Percentiles rank a stretch among this genome's conserved stretches.
These are phyloP conservation scores for Paralagenidium karlingii DNA, from an alignment of 352 stramenopile genomes.

Conservation along the genomic window DNA sequence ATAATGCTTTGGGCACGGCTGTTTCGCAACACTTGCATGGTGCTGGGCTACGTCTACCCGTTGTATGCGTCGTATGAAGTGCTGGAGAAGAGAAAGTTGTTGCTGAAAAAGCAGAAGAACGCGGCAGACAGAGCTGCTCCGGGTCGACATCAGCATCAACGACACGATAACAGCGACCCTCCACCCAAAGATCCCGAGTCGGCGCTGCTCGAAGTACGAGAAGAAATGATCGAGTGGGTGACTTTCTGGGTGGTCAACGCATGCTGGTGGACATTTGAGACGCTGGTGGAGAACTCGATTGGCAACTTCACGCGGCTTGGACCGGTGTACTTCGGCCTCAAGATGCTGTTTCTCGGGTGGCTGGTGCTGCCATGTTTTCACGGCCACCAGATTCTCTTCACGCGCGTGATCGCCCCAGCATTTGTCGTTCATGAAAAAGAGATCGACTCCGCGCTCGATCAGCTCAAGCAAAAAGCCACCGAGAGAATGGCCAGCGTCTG, in stretches of 20 bases:
- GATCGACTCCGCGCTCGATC: slow-evolving; percentile 38
- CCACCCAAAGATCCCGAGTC: too few species aligned
- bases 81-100: slow-evolving; percentile 32
- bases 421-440: slow-evolving; percentile 53
- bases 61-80: slow-evolving; percentile 45
- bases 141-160: too few species aligned
- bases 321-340: slow-evolving; percentile 63
- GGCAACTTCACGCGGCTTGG: too few species aligned
- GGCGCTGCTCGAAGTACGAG: too few species aligned
- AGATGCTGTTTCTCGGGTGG: slow-evolving; percentile 56
- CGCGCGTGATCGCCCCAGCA: slow-evolving; percentile 38
- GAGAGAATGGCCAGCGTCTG: slow-evolving; percentile 53
- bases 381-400: slow-evolving; percentile 35
- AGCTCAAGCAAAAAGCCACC: slow-evolving; percentile 44
- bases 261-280: slow-evolving; percentile 40
- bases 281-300: too few species aligned
- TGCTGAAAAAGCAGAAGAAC: too few species aligned
- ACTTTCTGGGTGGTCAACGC: too few species aligned
- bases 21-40: too few species aligned
- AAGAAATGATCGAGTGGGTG: slow-evolving; percentile 7
- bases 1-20: too few species aligned
- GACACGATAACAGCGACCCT: too few species aligned
- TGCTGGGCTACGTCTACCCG: slow-evolving; percentile 42
- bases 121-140: too few species aligned
- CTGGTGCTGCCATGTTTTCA: slow-evolving; percentile 44